A percentile compares a stretch with the other conserved stretches of the same genome.
phyloP scores from a whole-genome alignment of 345 rosid genomes.

The Eucalyptus tenuipes region DNA sequence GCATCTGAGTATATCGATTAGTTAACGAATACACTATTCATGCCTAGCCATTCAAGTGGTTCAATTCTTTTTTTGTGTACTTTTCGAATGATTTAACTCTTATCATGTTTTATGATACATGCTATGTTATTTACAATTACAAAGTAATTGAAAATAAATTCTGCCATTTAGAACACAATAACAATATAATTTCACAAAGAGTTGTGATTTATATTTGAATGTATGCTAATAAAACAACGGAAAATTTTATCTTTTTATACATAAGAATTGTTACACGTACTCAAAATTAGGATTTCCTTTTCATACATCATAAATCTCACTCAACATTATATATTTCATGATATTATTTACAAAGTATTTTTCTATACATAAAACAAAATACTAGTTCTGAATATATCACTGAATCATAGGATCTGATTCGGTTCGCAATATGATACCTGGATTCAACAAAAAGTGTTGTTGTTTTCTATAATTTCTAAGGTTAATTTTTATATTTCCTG shows the following conservation, averaged over 20 bases:
- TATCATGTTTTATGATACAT: background rate
- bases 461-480: background rate
- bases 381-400: background rate
- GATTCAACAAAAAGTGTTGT: background rate
- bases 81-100: background rate
- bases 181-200: background rate
- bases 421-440: background rate
- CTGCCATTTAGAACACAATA: background rate
- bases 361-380: background rate
- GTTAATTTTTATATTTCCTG: background rate
- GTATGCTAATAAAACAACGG: background rate
- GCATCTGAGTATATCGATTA: background rate
- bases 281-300: background rate
- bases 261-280: background rate
- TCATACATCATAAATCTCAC: background rate
- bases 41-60: background rate
- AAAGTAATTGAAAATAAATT: background rate
- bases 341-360: background rate
- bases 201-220: background rate
- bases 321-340: background rate
- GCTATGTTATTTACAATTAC: background rate
- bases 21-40: background rate
- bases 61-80: background rate
- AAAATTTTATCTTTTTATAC: background rate
- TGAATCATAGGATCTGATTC: background rate